Conservation (phyloP, 352 stramenopile species). For the Phytophthora sp. region DNA sequence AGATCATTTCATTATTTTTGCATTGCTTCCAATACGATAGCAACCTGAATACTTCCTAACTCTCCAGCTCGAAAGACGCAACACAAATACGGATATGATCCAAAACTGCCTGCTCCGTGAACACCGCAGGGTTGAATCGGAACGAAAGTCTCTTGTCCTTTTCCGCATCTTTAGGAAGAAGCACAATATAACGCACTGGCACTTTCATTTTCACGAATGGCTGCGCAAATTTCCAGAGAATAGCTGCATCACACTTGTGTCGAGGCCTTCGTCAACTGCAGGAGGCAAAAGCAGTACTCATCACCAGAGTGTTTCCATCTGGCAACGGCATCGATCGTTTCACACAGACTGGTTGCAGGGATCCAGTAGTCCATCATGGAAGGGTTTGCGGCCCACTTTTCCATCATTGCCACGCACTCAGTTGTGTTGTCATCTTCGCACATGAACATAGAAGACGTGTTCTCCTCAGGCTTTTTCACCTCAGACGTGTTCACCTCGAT, state of each 20-base stretch:
- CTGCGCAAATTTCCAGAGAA: constrained; percentile 25
- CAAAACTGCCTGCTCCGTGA: constrained; percentile 1
- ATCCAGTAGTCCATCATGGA: constrained; percentile 30
- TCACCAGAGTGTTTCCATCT: constrained; percentile 13
- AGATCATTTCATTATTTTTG: too few species aligned
- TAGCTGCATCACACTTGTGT: constrained; percentile 11
- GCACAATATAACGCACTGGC: constrained; percentile 20
- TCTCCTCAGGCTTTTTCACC: too few species aligned
- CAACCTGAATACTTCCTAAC: too few species aligned
- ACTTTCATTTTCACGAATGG: constrained; percentile 21
- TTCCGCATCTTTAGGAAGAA: constrained; percentile 11
- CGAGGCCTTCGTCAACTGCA: constrained; percentile 23
- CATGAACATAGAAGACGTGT: too few species aligned
- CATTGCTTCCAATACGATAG: too few species aligned
- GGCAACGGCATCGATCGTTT: constrained; percentile 27
- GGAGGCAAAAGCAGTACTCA: constrained; percentile 18
- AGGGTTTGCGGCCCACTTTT: constrained; percentile 14
- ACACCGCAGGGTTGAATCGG: constrained; percentile 3
- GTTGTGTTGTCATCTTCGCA: not conserved
- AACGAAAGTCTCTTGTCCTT: constrained; percentile 1
- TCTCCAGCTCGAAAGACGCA: too few species aligned
- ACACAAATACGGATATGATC: constrained; percentile 7
- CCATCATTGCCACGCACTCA: constrained; percentile 16
- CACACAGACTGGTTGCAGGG: constrained; percentile 11
- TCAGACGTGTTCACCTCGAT: not conserved